These are phyloP conservation scores for Aquilaria sinensis DNA, from an alignment of 345 rosid species.

Conservation along the genomic window DNA sequence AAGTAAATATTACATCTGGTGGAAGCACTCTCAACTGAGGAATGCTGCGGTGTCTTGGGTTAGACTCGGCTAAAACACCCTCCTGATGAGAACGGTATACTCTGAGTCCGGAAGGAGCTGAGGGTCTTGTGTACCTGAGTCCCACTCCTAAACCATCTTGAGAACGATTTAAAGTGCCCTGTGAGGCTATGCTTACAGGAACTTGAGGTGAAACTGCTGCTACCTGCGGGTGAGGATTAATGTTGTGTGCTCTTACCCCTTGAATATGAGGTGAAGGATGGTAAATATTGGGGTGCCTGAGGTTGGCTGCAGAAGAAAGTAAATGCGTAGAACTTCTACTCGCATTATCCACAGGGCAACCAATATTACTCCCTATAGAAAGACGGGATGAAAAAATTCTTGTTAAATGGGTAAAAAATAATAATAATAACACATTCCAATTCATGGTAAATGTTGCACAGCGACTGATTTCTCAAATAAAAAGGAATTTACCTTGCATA, in stretches of 20 bases:
- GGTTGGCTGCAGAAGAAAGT: slow-evolving; percentile 33
- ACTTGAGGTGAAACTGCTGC: slow-evolving; percentile 32
- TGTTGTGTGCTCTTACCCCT: slow-evolving; percentile 52
- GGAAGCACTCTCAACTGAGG: slow-evolving; percentile 56
- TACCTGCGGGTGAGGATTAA: slow-evolving; percentile 43
- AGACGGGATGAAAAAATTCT: background rate
- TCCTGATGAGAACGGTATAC: slow-evolving; percentile 37
- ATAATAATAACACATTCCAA: background rate
- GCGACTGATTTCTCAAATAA: background rate
- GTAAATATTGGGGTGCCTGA: slow-evolving; percentile 33
- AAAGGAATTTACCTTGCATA: slow-evolving; percentile 45
- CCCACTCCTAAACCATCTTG: slow-evolving; percentile 49
- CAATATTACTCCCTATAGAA: slow-evolving; percentile 34
- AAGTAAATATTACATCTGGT: slow-evolving; percentile 39
- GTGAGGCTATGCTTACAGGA: slow-evolving; percentile 37
- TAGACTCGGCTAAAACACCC: slow-evolving; percentile 27
- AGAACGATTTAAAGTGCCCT: slow-evolving; percentile 25
- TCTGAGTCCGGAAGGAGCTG: slow-evolving; percentile 42
- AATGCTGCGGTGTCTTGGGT: slow-evolving; percentile 37
- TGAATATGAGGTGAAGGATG: slow-evolving; percentile 41
- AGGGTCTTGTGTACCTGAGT: slow-evolving; percentile 39
- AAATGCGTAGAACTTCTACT: slow-evolving; percentile 42
- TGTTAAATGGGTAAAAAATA: background rate
- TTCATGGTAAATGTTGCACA: background rate
- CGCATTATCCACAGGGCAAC: slow-evolving; percentile 42